These are phyloP conservation scores for Theobroma grandiflorum DNA, from an alignment of 441 rosid genomes.

Conservation along the genomic window DNA sequence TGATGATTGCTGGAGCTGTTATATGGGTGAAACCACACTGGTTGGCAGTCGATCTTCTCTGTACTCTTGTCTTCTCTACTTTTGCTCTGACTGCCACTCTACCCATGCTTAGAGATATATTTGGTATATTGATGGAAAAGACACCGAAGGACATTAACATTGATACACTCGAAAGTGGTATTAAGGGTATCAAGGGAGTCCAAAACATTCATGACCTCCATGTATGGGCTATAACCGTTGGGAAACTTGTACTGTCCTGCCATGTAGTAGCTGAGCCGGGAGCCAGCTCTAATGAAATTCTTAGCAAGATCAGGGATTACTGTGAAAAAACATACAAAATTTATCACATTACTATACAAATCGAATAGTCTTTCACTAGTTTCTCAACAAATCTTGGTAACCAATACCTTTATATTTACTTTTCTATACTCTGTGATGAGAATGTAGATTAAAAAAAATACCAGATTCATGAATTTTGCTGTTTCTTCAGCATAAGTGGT, in stretches of 20 bases:
- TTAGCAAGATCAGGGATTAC: constrained; percentile 55
- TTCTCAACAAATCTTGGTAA: background rate
- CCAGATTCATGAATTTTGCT: background rate
- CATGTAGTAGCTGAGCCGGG: constrained; percentile 63
- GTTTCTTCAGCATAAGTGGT: background rate
- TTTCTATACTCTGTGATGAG: background rate
- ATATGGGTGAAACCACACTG: constrained; percentile 71
- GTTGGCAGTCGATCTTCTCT: constrained; percentile 68
- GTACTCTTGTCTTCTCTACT: constrained; percentile 66
- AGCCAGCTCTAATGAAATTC: constrained; percentile 51
- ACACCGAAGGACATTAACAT: constrained; percentile 54
- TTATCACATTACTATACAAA: constrained; percentile 75
- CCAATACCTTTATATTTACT: background rate
- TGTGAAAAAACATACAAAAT: constrained; percentile 60
- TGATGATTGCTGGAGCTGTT: constrained; percentile 74
- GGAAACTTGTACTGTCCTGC: constrained; percentile 69
- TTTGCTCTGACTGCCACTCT: constrained; percentile 61
- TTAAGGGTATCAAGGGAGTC: constrained; percentile 63
- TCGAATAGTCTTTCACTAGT: constrained; percentile 45
- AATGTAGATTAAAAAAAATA: background rate
- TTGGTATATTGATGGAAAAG: constrained; percentile 67
- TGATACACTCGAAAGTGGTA: constrained; percentile 49
- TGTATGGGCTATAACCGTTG: constrained; percentile 73
- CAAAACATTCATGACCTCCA: constrained; percentile 69
- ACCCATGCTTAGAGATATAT: constrained; percentile 65